phyloP scores from a whole-genome alignment of 2,329 filamentous ascomycete species.

The Microcyclospora pomicola region DNA sequence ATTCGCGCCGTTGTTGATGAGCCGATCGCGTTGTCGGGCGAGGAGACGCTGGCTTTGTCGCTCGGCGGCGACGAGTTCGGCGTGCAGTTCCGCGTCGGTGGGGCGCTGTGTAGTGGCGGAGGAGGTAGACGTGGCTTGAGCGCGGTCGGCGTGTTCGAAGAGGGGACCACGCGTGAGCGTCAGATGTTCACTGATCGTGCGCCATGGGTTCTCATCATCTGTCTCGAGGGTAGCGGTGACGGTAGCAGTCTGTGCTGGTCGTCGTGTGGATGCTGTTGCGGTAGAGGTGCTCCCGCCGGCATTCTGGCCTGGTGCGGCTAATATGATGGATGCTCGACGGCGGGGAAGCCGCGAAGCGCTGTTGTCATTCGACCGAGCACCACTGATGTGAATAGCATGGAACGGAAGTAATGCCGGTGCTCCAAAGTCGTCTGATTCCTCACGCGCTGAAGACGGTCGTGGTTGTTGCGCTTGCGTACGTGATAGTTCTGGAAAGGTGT shows the following conservation, averaged over 20 bases:
- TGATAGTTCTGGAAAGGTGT: conserved; percentile 17
- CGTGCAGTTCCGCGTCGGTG: conserved; percentile 5
- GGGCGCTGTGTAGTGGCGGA: conserved; percentile 4
- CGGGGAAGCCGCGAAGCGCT: conserved; percentile 20
- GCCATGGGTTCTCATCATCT: conserved; percentile 31
- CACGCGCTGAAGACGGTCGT: not conserved
- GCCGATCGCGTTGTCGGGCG: conserved; percentile 11
- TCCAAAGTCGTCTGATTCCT: conserved; percentile 3
- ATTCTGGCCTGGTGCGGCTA: conserved; percentile 14
- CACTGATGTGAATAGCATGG: no score
- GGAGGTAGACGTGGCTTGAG: conserved; percentile 9
- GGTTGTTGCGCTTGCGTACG: conserved; percentile 12
- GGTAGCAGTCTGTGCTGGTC: no score
- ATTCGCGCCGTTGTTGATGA: conserved; percentile 1
- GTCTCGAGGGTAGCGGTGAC: conserved; percentile 1
- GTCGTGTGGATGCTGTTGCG: not conserved
- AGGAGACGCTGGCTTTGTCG: conserved; percentile 6
- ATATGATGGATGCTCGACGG: conserved; percentile 27
- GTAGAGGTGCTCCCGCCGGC: conserved; percentile 1
- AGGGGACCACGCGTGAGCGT: conserved; percentile 22
- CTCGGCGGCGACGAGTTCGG: conserved; percentile 8
- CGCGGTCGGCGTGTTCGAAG: conserved; percentile 17
- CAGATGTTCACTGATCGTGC: conserved; percentile 35
- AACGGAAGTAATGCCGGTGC: conserved; percentile 15
- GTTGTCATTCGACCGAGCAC: not conserved